Evolutionary conservation across 768 basidiomycete species (phyloP).

Genomic region (Collybiopsis luxurians): DNA sequence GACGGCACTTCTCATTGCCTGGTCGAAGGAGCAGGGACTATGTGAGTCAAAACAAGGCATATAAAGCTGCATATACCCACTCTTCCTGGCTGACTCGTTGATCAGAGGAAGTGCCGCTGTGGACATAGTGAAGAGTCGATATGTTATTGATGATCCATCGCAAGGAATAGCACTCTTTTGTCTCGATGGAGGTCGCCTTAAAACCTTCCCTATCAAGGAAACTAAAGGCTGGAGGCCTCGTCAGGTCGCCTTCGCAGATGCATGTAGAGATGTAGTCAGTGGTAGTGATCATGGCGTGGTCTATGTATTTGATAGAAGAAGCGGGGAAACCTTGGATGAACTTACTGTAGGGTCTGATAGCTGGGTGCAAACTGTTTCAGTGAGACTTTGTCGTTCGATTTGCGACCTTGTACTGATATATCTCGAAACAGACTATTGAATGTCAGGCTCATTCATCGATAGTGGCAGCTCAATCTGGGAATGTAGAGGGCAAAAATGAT

Average conservation of each 20-base stretch:
- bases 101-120: neutral
- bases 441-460: too few relatives aligned
- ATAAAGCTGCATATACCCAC: too few relatives aligned
- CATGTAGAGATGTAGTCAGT: neutral
- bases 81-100: neutral
- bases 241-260: neutral
- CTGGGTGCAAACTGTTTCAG: too few relatives aligned
- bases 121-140: neutral
- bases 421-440: too few relatives aligned
- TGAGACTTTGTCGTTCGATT: too few relatives aligned
- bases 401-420: too few relatives aligned
- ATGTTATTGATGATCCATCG: neutral
- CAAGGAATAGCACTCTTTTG: neutral
- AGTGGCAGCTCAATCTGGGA: too few relatives aligned
- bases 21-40: neutral
- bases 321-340: neutral
- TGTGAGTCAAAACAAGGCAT: neutral
- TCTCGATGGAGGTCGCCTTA: neutral
- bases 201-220: neutral
- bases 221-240: neutral
- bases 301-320: neutral
- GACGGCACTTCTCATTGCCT: neutral
- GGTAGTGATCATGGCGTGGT: neutral
- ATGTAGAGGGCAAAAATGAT: too few relatives aligned
- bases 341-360: too few relatives aligned